These are phyloP conservation scores for Haplosporangium sp. DNA, from an alignment of 371 early-diverging fungal species.

Conservation along the genomic window DNA sequence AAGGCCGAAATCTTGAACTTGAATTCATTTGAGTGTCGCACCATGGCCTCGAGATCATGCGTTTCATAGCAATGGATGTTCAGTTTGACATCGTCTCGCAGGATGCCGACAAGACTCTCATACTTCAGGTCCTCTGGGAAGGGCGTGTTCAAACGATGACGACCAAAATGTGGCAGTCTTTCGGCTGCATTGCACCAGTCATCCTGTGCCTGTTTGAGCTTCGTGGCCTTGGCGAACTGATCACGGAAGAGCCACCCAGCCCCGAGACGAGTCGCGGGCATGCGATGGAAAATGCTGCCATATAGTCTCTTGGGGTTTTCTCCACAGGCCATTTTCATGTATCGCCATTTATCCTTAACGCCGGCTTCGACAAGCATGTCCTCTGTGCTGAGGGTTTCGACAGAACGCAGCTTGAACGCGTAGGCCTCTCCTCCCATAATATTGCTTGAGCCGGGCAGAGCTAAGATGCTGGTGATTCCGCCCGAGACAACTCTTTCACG, in stretches of 20 bases:
- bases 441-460: conserved; percentile 80
- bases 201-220: conserved; percentile 67
- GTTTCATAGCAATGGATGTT: conserved; percentile 82
- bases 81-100: conserved; percentile 76
- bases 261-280: conserved; percentile 72
- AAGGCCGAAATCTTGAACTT: conserved; percentile 79
- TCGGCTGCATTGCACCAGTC: conserved; percentile 79
- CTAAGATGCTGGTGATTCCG: conserved; percentile 81
- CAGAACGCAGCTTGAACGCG: conserved; percentile 70
- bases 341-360: conserved; percentile 68
- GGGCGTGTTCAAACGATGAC: conserved; percentile 31
- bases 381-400: conserved; percentile 64
- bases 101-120: conserved; percentile 70
- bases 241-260: conserved; percentile 74
- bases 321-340: conserved; percentile 90
- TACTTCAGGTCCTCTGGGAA: conserved; percentile 74
- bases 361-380: conserved; percentile 74
- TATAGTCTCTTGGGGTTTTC: conserved; percentile 77
- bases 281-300: conserved; percentile 26
- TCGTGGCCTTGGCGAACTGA: conserved; percentile 65
- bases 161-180: conserved; percentile 15
- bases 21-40: conserved; percentile 78
- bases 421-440: conserved; percentile 86
- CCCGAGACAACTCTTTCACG: conserved; percentile 74
- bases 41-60: conserved; percentile 76